Base-by-base conservation (phyloP, 306 rosid genomes). In the Coriaria nepalensis region DNA sequence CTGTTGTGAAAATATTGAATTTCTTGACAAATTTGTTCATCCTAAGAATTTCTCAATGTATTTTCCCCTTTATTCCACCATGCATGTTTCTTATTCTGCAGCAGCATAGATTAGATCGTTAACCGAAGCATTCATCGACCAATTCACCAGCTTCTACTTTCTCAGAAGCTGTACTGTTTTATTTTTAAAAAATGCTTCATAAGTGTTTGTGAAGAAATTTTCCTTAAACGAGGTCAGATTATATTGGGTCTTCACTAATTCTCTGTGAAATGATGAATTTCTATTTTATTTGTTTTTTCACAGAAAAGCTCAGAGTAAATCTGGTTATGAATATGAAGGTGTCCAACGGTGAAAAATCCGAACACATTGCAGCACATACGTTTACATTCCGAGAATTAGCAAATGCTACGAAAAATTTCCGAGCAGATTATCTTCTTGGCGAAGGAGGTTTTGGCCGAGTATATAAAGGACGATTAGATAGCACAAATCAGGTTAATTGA, bases 381-480 rank as follows among this genome's bases (percentile, higher is more conserved):
- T 70, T 70, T 67, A 56, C 74, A 43, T 75, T 75, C 57, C 81
- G 77, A 5, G 81, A 75, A 55, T 63, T 75, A 73, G 77, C 77
- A 10, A 63, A 70, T 13, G 81, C 81, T 43, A 66, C 81, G 6
- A 70, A 59, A 49, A 66, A 75, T 63, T 75, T 75, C 46, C 63
- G 77, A 57, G 68, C 81, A n/a, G 81, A 75, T 55, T 75, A 73
- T 59, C 72, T 70, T 47, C 54, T 75, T 53, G 81, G 81, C 9
- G 81, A 75, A 70, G 77, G 81, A 38, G 81, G 81, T 58, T 75
- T 75, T 51, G 81, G 81, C 53, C 71, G 65, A 59, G 81, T 75
- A 47, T 75, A 75, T 59, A 75, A 68, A 66, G 81, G 81, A 49
- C 59, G 70, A 35, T 53, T 75, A 62, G 81, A 75, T 56, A 70